These are phyloP conservation scores for Ceratobasidium sp. DNA, from an alignment of 1,284 basidiomycete genomes.

Conservation along the genomic window DNA sequence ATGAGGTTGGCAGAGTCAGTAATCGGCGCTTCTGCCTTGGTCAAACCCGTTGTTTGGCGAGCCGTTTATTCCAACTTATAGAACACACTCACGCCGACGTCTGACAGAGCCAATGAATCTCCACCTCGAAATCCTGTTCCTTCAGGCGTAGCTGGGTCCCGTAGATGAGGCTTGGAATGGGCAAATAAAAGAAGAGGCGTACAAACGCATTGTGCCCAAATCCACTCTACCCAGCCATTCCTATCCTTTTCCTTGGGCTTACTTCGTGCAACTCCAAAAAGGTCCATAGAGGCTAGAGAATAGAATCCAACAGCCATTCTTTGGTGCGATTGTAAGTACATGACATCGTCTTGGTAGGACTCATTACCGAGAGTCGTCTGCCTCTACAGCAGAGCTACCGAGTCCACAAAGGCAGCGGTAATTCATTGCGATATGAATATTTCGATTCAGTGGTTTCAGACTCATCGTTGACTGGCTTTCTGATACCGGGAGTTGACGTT, in stretches of 20 bases:
- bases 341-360: too few relatives aligned
- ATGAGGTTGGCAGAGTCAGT: conserved; percentile 84
- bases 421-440: conserved; percentile 34
- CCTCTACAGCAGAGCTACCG: conserved; percentile 67
- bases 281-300: conserved; percentile 81
- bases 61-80: background rate
- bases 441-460: conserved; percentile 18
- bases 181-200: conserved; percentile 48
- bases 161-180: background rate
- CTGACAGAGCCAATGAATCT: conserved; percentile 68
- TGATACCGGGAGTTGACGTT: too few relatives aligned
- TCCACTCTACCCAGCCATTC: conserved; percentile 82
- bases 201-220: conserved; percentile 85
- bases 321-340: conserved; percentile 11
- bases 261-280: conserved; percentile 70
- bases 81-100: conserved; percentile 45
- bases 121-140: conserved; percentile 84
- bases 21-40: conserved; percentile 53
- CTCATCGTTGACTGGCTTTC: background rate
- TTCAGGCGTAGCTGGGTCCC: conserved; percentile 63
- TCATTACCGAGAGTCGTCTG: conserved; percentile 69
- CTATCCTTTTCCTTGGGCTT: conserved; percentile 67
- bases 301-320: conserved; percentile 90
- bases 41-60: conserved; percentile 13
- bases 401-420: conserved; percentile 68